Conservation (phyloP, 495 filamentous ascomycete genomes). For the Aspergillus saccharolyticus region DNA sequence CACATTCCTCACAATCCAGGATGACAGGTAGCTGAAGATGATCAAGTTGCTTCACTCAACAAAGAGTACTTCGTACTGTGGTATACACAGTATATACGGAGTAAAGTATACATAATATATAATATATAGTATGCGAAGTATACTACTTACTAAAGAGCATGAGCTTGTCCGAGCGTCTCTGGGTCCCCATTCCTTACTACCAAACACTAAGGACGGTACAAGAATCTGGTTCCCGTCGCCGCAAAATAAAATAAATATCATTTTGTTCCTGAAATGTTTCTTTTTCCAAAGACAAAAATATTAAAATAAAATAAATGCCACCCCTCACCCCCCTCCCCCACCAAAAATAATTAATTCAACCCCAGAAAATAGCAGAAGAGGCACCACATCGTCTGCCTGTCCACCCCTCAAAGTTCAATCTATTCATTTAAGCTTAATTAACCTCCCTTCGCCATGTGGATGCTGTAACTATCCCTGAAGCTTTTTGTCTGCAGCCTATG, state of each 20-base stretch:
- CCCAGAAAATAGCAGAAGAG: neutral
- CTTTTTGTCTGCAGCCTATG: too few relatives aligned
- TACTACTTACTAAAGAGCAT: too few relatives aligned
- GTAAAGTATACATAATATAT: too few relatives aligned
- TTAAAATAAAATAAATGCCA: too few relatives aligned
- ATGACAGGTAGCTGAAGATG: too few relatives aligned
- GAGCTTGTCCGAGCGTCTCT: neutral
- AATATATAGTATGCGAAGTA: too few relatives aligned
- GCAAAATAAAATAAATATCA: slow-evolving; percentile 10
- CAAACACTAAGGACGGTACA: neutral
- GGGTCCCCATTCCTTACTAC: neutral
- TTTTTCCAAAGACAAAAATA: neutral
- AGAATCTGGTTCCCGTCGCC: neutral
- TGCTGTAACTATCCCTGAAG: neutral
- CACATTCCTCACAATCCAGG: too few relatives aligned
- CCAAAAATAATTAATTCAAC: neutral
- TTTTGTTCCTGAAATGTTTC: too few relatives aligned
- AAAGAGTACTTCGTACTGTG: too few relatives aligned
- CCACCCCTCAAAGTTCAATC: slow-evolving; percentile 6
- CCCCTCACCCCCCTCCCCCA: neutral
- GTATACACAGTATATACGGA: too few relatives aligned
- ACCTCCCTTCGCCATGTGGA: neutral
- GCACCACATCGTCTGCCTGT: neutral
- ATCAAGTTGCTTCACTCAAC: too few relatives aligned
- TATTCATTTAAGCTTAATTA: slow-evolving; percentile 9